Base-by-base conservation (phyloP, 768 basidiomycete genomes). In the Boletus pseudopeckii region DNA sequence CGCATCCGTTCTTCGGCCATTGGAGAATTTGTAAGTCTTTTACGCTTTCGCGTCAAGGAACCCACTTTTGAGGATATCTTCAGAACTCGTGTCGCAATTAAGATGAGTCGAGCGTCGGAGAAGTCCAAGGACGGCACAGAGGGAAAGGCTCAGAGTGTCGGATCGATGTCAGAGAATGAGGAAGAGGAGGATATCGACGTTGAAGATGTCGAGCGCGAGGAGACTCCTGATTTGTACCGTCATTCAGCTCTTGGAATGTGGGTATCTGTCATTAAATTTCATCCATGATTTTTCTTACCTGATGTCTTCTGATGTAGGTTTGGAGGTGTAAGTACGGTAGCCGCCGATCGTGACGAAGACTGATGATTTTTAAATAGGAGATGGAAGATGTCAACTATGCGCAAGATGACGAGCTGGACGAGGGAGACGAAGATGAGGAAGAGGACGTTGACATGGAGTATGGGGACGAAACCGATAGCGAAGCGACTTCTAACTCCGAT, bases 61-160 rank as follows among this genome's bases (percentile, higher is more conserved):
- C 28, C 24, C 4, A 46, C n/a, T 44, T n/a, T 43, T 60, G 11
- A 66, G 42, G 36, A 45, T 43, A 57, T 56, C 52, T 51, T 18
- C 56, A 96, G 93, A 47, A 90, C 97, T 17, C 97, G 96, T 69
- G 80, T 95, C 50, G 95, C 96, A n/a, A 98, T 97, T 72, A 98
- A 96, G 72, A 95, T 98, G 91, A 96, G 92, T 45, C 83, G 87
- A 39, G 77, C 85, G 9, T 81, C 85, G 14, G 80, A 80, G 44
- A 90, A 85, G 70, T 72, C 62, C 40, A 89, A 88, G 64, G 86
- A 84, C 22, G 66, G 67, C 22, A 60, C 71, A 11, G 84, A 83
- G 26, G 78, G 79, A 22, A 66, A 72, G 60, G 48, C 70, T 45
- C 72, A 80, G 60, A 73, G 72, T 26, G 75, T 75, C 32, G 79